Conservation (phyloP, 495 filamentous ascomycete genomes). For the Penicillium cinerascens region DNA sequence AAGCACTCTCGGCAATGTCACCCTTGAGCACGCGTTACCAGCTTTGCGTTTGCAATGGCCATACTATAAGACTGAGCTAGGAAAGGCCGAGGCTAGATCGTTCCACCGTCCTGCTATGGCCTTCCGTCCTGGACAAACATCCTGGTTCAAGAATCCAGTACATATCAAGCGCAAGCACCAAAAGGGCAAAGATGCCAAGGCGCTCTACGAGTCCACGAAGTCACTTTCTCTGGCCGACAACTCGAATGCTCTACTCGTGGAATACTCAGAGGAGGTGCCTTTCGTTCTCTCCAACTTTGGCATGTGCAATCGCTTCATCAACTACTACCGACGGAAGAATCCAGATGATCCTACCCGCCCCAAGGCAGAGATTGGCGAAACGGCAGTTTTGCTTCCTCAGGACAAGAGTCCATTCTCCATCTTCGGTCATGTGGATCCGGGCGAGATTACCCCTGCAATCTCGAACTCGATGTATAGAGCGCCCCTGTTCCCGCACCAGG, state of each 20-base stretch:
- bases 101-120: slow-evolving; percentile 79
- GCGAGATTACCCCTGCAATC: slow-evolving; percentile 81
- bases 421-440: slow-evolving; percentile 88
- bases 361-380: slow-evolving; percentile 80
- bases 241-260: slow-evolving; percentile 77
- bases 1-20: slow-evolving; percentile 78
- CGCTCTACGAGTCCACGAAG: slow-evolving; percentile 68
- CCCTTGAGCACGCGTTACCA: slow-evolving; percentile 87
- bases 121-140: slow-evolving; percentile 60
- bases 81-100: slow-evolving; percentile 74
- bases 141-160: slow-evolving; percentile 43
- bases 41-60: slow-evolving; percentile 89
- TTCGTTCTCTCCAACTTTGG: slow-evolving; percentile 90
- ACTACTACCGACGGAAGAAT: slow-evolving; percentile 90
- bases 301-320: slow-evolving; percentile 93
- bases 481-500: slow-evolving; percentile 82
- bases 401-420: slow-evolving; percentile 94
- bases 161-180: slow-evolving; percentile 69
- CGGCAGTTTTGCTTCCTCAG: slow-evolving; percentile 78
- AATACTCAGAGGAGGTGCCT: slow-evolving; percentile 94
- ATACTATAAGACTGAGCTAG: slow-evolving; percentile 82
- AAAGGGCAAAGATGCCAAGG: slow-evolving; percentile 69
- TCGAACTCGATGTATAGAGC: slow-evolving; percentile 95
- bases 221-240: slow-evolving; percentile 85
- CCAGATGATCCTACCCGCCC: slow-evolving; percentile 71